A percentile compares a stretch with the other conserved stretches of the same genome.
Conservation (phyloP, 2,329 filamentous ascomycete species). For the Xylaria sp. region DNA sequence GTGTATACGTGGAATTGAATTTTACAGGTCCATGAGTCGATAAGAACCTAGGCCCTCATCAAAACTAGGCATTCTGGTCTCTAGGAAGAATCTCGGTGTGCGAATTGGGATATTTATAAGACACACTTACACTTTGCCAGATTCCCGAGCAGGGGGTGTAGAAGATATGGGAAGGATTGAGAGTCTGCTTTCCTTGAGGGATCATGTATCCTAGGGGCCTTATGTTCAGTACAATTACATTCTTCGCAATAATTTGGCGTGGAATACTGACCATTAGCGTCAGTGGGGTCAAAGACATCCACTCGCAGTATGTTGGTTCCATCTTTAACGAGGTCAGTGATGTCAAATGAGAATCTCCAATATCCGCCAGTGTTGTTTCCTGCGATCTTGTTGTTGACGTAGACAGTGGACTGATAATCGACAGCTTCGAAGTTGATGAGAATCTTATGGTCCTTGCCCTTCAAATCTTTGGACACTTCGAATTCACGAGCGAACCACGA, state of each 20-base stretch:
- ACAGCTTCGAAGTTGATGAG: slow-evolving; percentile 69
- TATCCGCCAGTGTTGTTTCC: slow-evolving; percentile 70
- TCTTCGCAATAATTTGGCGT: neutral
- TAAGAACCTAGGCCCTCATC: too few species aligned
- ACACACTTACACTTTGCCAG: slow-evolving; percentile 64
- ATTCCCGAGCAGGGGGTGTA: slow-evolving; percentile 75
- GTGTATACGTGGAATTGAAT: too few species aligned
- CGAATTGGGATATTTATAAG: neutral
- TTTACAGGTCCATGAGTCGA: too few species aligned
- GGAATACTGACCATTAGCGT: slow-evolving; percentile 50
- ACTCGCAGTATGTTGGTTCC: slow-evolving; percentile 69
- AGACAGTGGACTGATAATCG: slow-evolving; percentile 68
- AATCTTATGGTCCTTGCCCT: slow-evolving; percentile 53
- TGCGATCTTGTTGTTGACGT: slow-evolving; percentile 65
- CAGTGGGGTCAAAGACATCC: slow-evolving; percentile 75
- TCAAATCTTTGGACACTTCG: slow-evolving; percentile 58
- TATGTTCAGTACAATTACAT: slow-evolving; percentile 3
- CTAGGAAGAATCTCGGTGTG: neutral
- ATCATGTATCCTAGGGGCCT: slow-evolving; percentile 60
- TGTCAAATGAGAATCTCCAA: slow-evolving; percentile 69
- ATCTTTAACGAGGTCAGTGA: slow-evolving; percentile 60
- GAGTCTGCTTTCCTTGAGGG: slow-evolving; percentile 73
- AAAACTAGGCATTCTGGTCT: too few species aligned
- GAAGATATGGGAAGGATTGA: slow-evolving; percentile 70
- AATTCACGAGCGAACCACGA: slow-evolving; percentile 66